Evolutionary conservation across 805 yeast genomes (phyloP).

Genomic region (Limtongia smithiae): DNA sequence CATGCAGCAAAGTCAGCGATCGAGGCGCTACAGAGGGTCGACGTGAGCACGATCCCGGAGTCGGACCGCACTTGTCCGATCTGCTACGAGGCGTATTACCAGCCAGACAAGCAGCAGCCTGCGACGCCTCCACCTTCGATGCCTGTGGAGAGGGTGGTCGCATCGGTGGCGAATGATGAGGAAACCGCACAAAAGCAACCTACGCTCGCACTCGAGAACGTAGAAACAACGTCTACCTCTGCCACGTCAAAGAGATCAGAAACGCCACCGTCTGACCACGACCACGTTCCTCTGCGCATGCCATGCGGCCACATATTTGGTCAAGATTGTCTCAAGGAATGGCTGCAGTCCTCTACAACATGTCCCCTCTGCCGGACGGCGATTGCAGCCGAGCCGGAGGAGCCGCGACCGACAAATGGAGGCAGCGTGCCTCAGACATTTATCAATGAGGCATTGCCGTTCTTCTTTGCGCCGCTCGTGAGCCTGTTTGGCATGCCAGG

Average conservation of each 20-base stretch:
- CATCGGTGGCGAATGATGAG: no score
- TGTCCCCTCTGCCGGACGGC: slow-evolving; percentile 83
- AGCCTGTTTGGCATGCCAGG: slow-evolving; percentile 9
- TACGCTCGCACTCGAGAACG: slow-evolving; percentile 1
- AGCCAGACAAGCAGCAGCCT: neutral
- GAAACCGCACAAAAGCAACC: no score
- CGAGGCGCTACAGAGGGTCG: slow-evolving; percentile 35
- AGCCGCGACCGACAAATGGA: neutral
- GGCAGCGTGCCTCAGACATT: neutral
- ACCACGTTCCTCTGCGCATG: slow-evolving; percentile 66
- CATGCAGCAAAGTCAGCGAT: slow-evolving; percentile 38
- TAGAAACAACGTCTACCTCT: neutral
- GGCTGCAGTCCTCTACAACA: slow-evolving; percentile 70
- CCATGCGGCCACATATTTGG: slow-evolving; percentile 91
- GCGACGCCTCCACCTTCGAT: neutral
- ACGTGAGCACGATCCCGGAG: slow-evolving; percentile 34
- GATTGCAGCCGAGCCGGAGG: slow-evolving; percentile 39
- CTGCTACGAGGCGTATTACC: slow-evolving; percentile 42
- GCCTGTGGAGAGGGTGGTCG: neutral
- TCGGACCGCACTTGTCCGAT: slow-evolving; percentile 42
- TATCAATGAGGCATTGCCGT: slow-evolving; percentile 11
- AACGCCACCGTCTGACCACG: slow-evolving; percentile 15
- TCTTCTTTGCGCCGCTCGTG: slow-evolving; percentile 17
- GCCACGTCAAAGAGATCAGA: neutral
- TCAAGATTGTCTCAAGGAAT: slow-evolving; percentile 71